Percentiles rank a stretch among this genome's conserved stretches.
These are phyloP conservation scores for Trichoderma gracile DNA, from an alignment of 2,329 filamentous ascomycete genomes.

Conservation along the genomic window DNA sequence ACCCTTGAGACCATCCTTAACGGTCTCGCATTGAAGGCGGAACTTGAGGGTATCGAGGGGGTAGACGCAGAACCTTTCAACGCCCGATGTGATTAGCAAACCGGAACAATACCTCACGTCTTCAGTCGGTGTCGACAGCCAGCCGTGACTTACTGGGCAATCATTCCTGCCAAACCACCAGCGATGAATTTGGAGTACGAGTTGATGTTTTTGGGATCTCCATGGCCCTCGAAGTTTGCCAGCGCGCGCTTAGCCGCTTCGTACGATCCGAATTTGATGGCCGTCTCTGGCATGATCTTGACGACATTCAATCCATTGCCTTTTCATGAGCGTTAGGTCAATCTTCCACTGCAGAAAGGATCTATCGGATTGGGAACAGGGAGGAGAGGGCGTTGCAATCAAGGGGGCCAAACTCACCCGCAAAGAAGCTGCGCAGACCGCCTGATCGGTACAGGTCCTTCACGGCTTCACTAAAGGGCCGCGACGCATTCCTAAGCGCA, in stretches of 20 bases:
- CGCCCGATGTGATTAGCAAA: constrained; percentile 31
- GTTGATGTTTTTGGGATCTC: constrained; percentile 75
- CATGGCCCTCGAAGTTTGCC: constrained; percentile 83
- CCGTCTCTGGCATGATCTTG: constrained; percentile 98
- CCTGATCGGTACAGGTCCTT: constrained; percentile 82
- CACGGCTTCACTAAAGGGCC: constrained; percentile 71
- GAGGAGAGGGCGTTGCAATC: neutral
- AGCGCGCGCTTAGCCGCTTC: constrained; percentile 90
- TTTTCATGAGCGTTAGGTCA: constrained; percentile 39
- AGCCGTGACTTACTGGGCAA: constrained; percentile 67
- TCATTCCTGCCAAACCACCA: constrained; percentile 88
- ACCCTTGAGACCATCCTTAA: constrained; percentile 79
- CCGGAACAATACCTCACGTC: neutral
- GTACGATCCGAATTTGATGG: constrained; percentile 97
- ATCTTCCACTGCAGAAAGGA: neutral
- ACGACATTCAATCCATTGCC: constrained; percentile 95
- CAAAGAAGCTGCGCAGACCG: constrained; percentile 86
- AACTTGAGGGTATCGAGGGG: constrained; percentile 83
- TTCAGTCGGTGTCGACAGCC: neutral
- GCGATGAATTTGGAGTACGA: constrained; percentile 87
- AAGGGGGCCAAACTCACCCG: constrained; percentile 59
- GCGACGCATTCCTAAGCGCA: constrained; percentile 65
- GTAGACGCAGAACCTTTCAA: constrained; percentile 81
- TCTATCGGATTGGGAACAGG: no score
- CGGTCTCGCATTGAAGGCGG: constrained; percentile 89